Conservation (phyloP, 2,329 filamentous ascomycete species). For the Epichloe glyceriae region DNA sequence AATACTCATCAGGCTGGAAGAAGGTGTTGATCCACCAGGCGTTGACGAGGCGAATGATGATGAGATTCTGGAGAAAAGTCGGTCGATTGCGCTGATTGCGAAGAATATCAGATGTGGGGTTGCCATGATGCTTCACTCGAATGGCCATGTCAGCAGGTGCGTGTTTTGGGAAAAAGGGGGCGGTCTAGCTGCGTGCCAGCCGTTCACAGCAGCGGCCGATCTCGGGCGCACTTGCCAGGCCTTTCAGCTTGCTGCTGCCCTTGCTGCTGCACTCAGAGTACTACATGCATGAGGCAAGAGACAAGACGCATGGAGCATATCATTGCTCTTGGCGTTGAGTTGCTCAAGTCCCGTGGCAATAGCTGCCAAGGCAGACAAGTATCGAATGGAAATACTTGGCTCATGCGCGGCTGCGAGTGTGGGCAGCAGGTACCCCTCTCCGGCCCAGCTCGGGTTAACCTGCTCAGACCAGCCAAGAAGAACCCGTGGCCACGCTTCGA, state of each 20-base stretch:
- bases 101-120: constrained; percentile 8
- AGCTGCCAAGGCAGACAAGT: no score
- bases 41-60: constrained; percentile 69
- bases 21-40: constrained; percentile 71
- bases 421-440: neutral
- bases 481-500: no score
- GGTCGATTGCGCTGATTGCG: constrained; percentile 10
- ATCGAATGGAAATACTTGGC: no score
- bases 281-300: no score
- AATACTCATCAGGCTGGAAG: constrained; percentile 97
- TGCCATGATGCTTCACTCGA: constrained; percentile 9
- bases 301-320: no score
- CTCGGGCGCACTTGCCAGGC: constrained; percentile 3
- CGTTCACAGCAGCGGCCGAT: neutral
- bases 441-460: neutral
- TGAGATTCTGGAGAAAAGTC: constrained; percentile 23
- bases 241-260: no score
- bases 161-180: neutral
- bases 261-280: no score
- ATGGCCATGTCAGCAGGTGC: neutral
- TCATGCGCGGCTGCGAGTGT: neutral
- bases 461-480: neutral
- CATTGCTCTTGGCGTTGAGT: no score
- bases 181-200: no score
- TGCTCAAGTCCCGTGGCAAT: no score